phyloP scores from a whole-genome alignment of 2,329 filamentous ascomycete genomes.

The Dactylella cylindrospora region DNA sequence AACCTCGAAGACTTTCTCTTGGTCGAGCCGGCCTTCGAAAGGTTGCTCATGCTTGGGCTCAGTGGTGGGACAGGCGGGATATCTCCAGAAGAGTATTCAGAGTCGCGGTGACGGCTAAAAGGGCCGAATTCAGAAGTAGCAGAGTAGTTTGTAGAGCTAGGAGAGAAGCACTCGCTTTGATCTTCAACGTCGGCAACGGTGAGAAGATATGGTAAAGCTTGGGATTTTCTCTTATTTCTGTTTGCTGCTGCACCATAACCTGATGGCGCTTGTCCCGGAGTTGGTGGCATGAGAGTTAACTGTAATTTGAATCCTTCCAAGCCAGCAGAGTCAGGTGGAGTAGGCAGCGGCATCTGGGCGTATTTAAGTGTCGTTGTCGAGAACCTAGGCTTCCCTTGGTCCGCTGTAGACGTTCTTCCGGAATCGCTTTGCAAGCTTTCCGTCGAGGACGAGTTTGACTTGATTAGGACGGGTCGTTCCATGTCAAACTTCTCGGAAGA shows the following conservation, averaged over 20 bases:
- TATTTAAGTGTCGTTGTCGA: conserved; percentile 42
- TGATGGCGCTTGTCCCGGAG: conserved; percentile 26
- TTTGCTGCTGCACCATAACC: conserved; percentile 12
- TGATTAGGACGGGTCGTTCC: conserved; percentile 12
- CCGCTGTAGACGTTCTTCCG: conserved; percentile 8
- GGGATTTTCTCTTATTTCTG: conserved; percentile 19
- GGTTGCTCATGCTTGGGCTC: conserved; percentile 22
- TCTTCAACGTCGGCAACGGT: conserved; percentile 41
- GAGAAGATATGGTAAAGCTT: conserved; percentile 39
- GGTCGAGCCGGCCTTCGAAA: conserved; percentile 24
- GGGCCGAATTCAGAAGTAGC: conserved; percentile 38
- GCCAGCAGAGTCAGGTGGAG: conserved; percentile 40
- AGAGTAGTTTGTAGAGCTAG: conserved; percentile 42
- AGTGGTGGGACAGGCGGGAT: conserved; percentile 29
- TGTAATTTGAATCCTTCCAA: conserved; percentile 41
- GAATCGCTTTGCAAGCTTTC: conserved; percentile 21
- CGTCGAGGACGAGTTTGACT: conserved; percentile 27
- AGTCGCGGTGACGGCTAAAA: conserved; percentile 22
- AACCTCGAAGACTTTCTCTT: conserved; percentile 37
- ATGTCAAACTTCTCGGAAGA: conserved; percentile 44
- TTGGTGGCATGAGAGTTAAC: conserved; percentile 42
- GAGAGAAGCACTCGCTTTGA: conserved; percentile 39
- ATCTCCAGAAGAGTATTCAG: conserved; percentile 22
- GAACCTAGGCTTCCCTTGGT: conserved; percentile 36
- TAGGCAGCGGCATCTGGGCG: conserved; percentile 42